These are phyloP conservation scores for Brassica balearica DNA, from an alignment of 441 rosid genomes.

Conservation along the genomic window DNA sequence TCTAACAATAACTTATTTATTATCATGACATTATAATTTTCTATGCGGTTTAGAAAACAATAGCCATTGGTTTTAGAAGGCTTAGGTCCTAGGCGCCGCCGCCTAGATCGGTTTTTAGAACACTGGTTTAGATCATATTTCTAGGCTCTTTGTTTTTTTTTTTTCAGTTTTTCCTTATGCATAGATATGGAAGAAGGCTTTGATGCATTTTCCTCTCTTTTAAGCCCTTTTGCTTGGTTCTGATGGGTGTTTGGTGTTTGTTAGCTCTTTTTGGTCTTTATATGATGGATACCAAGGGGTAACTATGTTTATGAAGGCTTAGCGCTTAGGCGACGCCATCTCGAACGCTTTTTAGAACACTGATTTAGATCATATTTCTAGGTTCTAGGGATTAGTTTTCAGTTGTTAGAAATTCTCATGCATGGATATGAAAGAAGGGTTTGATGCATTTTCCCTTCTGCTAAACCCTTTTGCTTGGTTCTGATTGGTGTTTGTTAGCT, in stretches of 20 bases:
- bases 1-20: background rate
- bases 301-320: background rate
- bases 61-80: background rate
- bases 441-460: conserved; percentile 6
- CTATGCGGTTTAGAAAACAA: background rate
- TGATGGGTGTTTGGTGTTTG: conserved; percentile 16
- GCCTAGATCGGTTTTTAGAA: background rate
- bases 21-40: background rate
- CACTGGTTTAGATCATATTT: background rate
- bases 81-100: background rate
- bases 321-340: background rate
- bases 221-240: conserved; percentile 19
- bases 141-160: background rate
- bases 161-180: background rate
- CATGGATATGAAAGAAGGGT: background rate
- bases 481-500: background rate
- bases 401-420: background rate
- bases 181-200: background rate
- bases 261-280: conserved; percentile 10
- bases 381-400: background rate
- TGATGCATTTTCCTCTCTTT: conserved; percentile 8
- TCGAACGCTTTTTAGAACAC: background rate
- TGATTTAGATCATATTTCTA: background rate
- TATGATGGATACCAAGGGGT: conserved; percentile 14
- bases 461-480: conserved; percentile 14